phyloP scores from a whole-genome alignment of 129 eudicot genomes.

The Arctium lappa region DNA sequence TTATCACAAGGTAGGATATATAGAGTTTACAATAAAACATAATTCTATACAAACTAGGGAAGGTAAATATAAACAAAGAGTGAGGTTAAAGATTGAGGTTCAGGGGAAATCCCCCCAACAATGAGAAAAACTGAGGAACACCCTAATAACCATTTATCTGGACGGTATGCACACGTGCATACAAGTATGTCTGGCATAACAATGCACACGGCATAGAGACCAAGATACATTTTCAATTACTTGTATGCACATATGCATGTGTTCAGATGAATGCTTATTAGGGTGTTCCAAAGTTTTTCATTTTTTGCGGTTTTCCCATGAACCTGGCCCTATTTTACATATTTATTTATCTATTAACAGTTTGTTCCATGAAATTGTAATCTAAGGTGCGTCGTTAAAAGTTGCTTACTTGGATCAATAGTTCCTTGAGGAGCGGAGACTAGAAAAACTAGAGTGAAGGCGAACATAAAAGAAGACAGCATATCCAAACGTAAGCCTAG shows the following conservation, averaged over 20 bases:
- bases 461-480: slow-evolving; percentile 60
- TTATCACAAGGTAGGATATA: not conserved
- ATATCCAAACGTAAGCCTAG: slow-evolving; percentile 75
- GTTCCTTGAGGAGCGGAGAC: slow-evolving; percentile 65
- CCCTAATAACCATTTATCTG: not conserved
- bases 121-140: not conserved
- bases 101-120: not conserved
- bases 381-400: not conserved
- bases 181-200: not conserved
- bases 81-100: not conserved
- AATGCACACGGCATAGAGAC: not conserved
- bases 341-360: not conserved
- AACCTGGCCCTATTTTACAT: not conserved
- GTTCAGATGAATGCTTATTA: not conserved
- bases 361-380: not conserved
- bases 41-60: not conserved
- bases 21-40: not conserved
- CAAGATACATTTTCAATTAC: not conserved
- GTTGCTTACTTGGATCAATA: slow-evolving; percentile 62
- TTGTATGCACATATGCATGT: not conserved
- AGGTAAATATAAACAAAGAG: not conserved
- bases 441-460: slow-evolving; percentile 66
- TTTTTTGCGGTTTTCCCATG: not conserved
- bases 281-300: not conserved
- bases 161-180: not conserved